Evolutionary conservation across 495 filamentous ascomycete species (phyloP).

Genomic region (Penicillium salamii): DNA sequence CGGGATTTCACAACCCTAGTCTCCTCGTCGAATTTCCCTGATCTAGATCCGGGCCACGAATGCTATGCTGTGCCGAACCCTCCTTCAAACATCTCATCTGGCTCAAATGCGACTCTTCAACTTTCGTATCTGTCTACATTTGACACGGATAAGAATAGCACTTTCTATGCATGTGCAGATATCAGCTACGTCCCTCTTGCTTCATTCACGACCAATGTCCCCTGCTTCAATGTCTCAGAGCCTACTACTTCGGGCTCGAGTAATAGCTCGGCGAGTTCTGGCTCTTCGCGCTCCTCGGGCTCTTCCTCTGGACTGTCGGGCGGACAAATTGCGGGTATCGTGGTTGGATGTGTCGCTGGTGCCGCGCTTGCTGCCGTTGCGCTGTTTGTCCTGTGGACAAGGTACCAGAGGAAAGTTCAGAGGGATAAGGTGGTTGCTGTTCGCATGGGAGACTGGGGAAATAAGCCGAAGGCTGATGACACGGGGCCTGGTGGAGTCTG

Average conservation of each 20-base stretch:
- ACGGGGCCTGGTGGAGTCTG: not conserved
- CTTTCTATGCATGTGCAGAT: conserved; percentile 53
- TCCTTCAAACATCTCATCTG: conserved; percentile 30
- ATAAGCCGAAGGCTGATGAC: not conserved
- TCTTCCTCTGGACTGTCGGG: conserved; percentile 29
- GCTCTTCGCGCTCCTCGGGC: not conserved
- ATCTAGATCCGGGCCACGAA: conserved; percentile 45
- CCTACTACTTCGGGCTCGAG: conserved; percentile 7
- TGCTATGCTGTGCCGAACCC: conserved; percentile 47
- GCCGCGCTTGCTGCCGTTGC: conserved; percentile 14
- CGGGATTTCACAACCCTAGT: conserved; percentile 42
- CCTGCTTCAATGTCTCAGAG: conserved; percentile 51
- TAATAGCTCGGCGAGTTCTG: conserved; percentile 1
- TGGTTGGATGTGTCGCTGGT: conserved; percentile 44
- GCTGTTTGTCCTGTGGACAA: conserved; percentile 5
- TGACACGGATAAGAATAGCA: conserved; percentile 42
- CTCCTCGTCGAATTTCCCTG: conserved; percentile 20
- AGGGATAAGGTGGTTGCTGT: not conserved
- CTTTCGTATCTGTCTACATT: conserved; percentile 46
- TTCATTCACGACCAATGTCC: conserved; percentile 36
- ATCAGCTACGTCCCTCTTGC: conserved; percentile 42
- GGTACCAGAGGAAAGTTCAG: not conserved
- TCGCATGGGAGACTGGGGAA: not conserved
- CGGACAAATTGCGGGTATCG: conserved; percentile 47
- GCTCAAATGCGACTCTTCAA: conserved; percentile 51